A percentile compares a stretch with the other conserved stretches of the same genome.
phyloP scores from a whole-genome alignment of 106 monocot genomes.

The Gastrodia elata region DNA sequence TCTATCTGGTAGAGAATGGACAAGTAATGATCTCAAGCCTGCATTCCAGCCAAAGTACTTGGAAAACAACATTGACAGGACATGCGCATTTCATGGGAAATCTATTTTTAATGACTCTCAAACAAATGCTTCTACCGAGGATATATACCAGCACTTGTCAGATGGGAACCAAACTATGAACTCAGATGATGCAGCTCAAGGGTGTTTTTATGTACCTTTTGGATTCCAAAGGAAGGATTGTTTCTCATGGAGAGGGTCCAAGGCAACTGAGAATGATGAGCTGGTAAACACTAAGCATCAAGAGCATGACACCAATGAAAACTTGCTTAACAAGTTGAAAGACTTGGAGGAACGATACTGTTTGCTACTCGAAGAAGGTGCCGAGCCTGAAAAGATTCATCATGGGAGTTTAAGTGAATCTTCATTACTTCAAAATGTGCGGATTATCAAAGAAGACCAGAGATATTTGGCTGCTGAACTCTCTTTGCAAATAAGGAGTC shows the following conservation, averaged over 20 bases:
- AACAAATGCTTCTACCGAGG: constrained; percentile 41
- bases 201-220: constrained; percentile 10
- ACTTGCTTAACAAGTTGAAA: constrained; percentile 41
- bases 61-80: constrained; percentile 20
- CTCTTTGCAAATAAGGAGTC: constrained; percentile 48
- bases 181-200: constrained; percentile 8
- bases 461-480: constrained; percentile 58
- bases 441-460: constrained; percentile 39
- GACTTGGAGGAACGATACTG: constrained; percentile 43
- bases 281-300: background rate
- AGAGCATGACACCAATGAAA: constrained; percentile 35
- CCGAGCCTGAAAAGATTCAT: constrained; percentile 24
- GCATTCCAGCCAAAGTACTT: constrained; percentile 16
- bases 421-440: constrained; percentile 37
- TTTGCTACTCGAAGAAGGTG: constrained; percentile 29
- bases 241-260: constrained; percentile 14
- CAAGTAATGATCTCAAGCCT: constrained; percentile 8
- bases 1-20: background rate
- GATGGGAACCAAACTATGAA: constrained; percentile 13
- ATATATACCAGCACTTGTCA: constrained; percentile 61
- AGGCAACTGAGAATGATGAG: constrained; percentile 9
- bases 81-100: constrained; percentile 18
- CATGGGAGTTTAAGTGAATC: constrained; percentile 14
- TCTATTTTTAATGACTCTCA: constrained; percentile 32
- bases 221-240: constrained; percentile 11